Evolutionary conservation across 179 eudicot species (phyloP), one percentile per base, ranked within the genome.

Genomic region (Pouteria campechiana): DNA sequence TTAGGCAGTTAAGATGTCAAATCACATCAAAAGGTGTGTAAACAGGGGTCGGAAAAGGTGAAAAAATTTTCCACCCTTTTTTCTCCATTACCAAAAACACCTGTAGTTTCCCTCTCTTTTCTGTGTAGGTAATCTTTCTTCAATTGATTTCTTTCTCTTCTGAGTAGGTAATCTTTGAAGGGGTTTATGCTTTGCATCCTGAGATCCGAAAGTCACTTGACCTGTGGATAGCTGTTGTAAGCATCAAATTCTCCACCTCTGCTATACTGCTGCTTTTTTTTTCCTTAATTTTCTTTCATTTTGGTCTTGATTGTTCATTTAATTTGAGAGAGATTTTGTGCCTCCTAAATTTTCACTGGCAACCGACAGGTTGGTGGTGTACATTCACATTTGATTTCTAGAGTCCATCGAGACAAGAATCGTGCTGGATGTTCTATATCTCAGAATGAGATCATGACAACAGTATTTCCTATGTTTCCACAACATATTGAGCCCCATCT

Each of bases 191-290:
- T 59, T 68, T 90, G 72, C 98, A 90, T 65, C 96, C 98, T 40
- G 75, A 76, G 43, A 90, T 90, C 66, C 68, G 98, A 56, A 75
- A 73, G 56, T 78, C 94, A 32, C 63, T 90, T 32, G 94, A 90
- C 61, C 71, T 90, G 55, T 90, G 98, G 98, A 73, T 90, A 65
- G 98, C 98, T 61, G 98, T 90, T 55, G 98, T 90, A 90, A 86
- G 94, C 31, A 61, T 41, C 17, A n/a, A 40, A 29, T 43, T 57
- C 12, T 15, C 36, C 18, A 34, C 21, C 45, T 24, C 18, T 32
- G 23, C 12, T 10, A 12, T 18, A 7, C 11, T 11, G 1, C 7
- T 32, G 11, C 27, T 37, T 31, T 36, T 3, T 34, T 25, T 22
- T 31, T 50, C 33, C 14, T 63, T n/a, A n/a, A n/a, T n/a, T n/a